phyloP scores from a whole-genome alignment of 208 protist genomes.

The Tritrichomonas foetus region DNA sequence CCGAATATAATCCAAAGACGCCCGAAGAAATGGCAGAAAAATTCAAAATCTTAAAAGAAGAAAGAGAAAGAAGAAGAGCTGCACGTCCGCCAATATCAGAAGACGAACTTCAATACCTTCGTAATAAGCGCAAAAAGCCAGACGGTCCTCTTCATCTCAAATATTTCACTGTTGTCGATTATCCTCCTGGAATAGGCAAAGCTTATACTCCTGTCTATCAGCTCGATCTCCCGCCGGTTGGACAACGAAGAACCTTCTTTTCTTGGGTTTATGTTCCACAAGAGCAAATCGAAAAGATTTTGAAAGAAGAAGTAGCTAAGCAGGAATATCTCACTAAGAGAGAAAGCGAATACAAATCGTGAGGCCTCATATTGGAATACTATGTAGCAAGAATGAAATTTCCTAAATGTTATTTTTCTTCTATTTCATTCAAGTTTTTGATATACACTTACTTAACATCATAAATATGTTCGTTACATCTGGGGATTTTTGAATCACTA shows the following conservation, averaged over 20 bases:
- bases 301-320: background rate
- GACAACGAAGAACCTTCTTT: background rate
- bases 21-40: slow-evolving; percentile 9
- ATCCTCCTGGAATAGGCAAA: background rate
- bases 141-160: background rate
- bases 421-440: no score
- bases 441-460: no score
- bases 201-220: background rate
- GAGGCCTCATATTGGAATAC: no score
- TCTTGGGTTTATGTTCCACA: background rate
- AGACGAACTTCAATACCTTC: background rate
- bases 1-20: background rate
- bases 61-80: background rate
- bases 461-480: no score
- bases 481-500: no score
- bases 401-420: no score
- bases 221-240: background rate
- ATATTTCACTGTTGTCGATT: slow-evolving; percentile 17
- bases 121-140: background rate
- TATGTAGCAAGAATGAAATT: no score
- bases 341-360: no score
- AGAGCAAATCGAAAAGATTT: background rate
- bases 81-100: background rate
- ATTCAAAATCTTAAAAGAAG: no score
- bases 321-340: background rate